These are phyloP conservation scores for Fermentozyma sake DNA, from an alignment of 1,139 yeast species.

Conservation along the genomic window DNA sequence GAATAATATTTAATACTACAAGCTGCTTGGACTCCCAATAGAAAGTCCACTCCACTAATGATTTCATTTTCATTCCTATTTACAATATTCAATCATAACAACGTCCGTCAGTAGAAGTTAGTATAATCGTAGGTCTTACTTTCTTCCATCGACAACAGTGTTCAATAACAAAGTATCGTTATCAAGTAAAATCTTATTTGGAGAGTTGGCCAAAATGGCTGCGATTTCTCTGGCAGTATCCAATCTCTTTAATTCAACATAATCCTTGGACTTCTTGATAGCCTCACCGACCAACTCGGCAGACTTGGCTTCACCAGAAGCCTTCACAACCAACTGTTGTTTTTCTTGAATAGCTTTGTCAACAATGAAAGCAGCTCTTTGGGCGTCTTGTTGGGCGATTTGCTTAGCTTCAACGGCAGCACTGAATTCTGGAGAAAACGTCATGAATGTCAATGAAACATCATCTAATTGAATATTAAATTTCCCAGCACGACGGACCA, in stretches of 20 bases:
- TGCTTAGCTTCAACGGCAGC: constrained; percentile 98
- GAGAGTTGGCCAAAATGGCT: constrained; percentile 73
- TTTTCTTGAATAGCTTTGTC: constrained; percentile 97
- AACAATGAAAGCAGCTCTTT: constrained; percentile 93
- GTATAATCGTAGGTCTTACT: constrained; percentile 17
- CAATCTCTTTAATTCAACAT: constrained; percentile 92
- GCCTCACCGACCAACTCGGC: constrained; percentile 99
- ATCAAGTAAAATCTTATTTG: constrained; percentile 87
- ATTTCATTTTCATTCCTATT: constrained; percentile 1
- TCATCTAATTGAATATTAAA: constrained; percentile 89
- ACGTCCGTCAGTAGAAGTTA: too few species aligned
- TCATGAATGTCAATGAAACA: constrained; percentile 93
- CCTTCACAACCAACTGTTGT: constrained; percentile 92
- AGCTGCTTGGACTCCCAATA: too few species aligned
- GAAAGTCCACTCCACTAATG: too few species aligned
- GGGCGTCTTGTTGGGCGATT: constrained; percentile 99
- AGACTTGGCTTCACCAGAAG: constrained; percentile 97
- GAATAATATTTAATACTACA: too few species aligned
- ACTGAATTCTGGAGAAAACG: constrained; percentile 96
- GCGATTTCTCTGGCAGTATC: constrained; percentile 98
- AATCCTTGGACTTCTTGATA: constrained; percentile 90
- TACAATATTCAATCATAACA: constrained; percentile 2
- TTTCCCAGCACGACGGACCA: constrained; percentile 86
- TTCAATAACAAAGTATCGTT: constrained; percentile 88
- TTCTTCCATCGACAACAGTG: constrained; percentile 69